These are phyloP conservation scores for Aspergillus spinulosporus DNA, from an alignment of 2,329 filamentous ascomycete species.

Conservation along the genomic window DNA sequence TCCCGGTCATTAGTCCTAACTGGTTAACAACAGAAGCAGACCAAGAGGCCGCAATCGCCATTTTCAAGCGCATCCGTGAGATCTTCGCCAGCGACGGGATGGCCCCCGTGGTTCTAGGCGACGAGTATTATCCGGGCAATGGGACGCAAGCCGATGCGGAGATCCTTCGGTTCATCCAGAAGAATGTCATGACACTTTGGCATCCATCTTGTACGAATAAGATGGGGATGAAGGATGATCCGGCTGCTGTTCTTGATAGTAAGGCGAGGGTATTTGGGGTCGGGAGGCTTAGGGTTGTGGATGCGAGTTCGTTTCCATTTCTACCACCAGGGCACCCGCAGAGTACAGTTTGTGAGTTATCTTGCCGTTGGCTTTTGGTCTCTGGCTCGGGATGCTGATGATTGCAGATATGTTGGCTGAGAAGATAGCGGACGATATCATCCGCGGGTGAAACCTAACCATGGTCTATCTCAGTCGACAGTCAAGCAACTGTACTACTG, in stretches of 20 bases:
- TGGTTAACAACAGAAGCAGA: slow-evolving; percentile 47
- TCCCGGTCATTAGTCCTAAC: slow-evolving; percentile 48
- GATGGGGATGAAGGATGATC: slow-evolving; percentile 36
- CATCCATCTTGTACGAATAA: slow-evolving; percentile 39
- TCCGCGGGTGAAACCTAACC: not conserved
- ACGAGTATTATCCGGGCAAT: slow-evolving; percentile 39
- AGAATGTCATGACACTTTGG: slow-evolving; percentile 32
- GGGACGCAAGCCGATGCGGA: slow-evolving; percentile 42
- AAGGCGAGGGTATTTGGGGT: slow-evolving; percentile 33
- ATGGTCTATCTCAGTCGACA: too few relatives aligned
- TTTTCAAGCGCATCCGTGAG: slow-evolving; percentile 45
- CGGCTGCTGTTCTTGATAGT: slow-evolving; percentile 36
- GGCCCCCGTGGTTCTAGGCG: slow-evolving; percentile 30
- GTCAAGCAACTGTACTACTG: too few relatives aligned
- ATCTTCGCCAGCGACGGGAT: slow-evolving; percentile 30
- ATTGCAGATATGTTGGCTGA: slow-evolving; percentile 37
- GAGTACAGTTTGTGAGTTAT: slow-evolving; percentile 35
- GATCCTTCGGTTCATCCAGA: slow-evolving; percentile 35
- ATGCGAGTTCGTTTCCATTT: slow-evolving; percentile 36
- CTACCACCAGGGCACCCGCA: slow-evolving; percentile 43
- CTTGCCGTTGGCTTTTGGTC: not conserved
- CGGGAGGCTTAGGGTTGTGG: slow-evolving; percentile 35
- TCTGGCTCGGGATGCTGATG: slow-evolving; percentile 2
- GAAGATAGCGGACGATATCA: slow-evolving; percentile 34
- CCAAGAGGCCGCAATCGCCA: slow-evolving; percentile 44